Percentiles rank a stretch among this genome's conserved stretches.
These are phyloP conservation scores for Dryadomyces quercus-mongolicae DNA, from an alignment of 2,329 filamentous ascomycete genomes.

Conservation along the genomic window DNA sequence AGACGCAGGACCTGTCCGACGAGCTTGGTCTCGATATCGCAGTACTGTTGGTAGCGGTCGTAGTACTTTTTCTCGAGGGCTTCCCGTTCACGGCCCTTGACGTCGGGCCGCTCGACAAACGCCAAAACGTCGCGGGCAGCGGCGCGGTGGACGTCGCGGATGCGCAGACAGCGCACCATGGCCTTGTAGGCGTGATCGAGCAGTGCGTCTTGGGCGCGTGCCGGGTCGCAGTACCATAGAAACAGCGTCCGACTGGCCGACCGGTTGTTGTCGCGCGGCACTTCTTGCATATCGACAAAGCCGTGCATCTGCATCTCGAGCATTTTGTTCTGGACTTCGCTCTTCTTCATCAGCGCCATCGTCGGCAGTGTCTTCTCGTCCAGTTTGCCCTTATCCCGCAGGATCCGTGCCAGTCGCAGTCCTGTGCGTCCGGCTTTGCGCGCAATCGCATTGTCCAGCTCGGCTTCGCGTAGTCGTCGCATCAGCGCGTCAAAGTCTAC, in stretches of 20 bases:
- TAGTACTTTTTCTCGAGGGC: conserved; percentile 66
- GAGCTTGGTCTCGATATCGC: conserved; percentile 59
- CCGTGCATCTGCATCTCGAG: conserved; percentile 77
- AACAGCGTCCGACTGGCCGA: conserved; percentile 77
- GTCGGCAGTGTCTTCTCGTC: conserved; percentile 83
- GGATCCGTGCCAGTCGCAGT: conserved; percentile 71
- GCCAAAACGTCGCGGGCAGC: conserved; percentile 61
- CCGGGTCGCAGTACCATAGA: conserved; percentile 80
- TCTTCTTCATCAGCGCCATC: conserved; percentile 71
- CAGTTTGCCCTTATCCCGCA: conserved; percentile 80
- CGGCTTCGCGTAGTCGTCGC: conserved; percentile 56
- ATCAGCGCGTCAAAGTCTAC: conserved; percentile 71
- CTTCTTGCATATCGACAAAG: conserved; percentile 83
- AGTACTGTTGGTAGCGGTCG: conserved; percentile 43
- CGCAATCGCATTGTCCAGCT: conserved; percentile 72
- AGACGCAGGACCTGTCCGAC: conserved; percentile 67
- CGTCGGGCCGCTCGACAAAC: conserved; percentile 75
- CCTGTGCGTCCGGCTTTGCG: conserved; percentile 66
- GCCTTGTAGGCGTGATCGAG: conserved; percentile 78
- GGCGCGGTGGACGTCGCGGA: conserved; percentile 62
- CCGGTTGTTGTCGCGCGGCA: conserved; percentile 76
- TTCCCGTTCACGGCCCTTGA: conserved; percentile 71
- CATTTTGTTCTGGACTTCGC: conserved; percentile 74
- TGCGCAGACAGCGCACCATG: conserved; percentile 76
- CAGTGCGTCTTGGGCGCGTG: conserved; percentile 56